Evolutionary conservation across 768 basidiomycete genomes (phyloP).

Genomic region (Porphyrellus cyaneotinctus): DNA sequence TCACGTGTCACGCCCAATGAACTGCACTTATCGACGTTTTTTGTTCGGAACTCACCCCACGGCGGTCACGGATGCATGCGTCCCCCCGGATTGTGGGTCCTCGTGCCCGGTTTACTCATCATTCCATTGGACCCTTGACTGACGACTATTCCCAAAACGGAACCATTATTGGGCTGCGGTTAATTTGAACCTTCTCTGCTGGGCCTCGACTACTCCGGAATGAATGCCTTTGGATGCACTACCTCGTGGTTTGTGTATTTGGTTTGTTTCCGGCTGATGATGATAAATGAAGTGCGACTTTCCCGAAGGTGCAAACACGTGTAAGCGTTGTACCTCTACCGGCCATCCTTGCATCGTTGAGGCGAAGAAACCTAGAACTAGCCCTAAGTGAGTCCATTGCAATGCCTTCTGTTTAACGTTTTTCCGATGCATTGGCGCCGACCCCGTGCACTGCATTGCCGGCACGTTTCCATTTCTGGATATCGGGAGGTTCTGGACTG

Average conservation of each 20-base stretch:
- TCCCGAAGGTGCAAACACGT: constrained; percentile 66
- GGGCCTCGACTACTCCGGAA: constrained; percentile 1
- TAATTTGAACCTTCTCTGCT: constrained; percentile 3
- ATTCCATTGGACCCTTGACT: constrained; percentile 4
- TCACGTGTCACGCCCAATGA: too few relatives aligned
- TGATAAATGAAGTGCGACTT: constrained; percentile 85
- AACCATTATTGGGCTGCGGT: constrained; percentile 6
- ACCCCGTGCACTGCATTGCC: constrained; percentile 24
- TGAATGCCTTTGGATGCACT: neutral
- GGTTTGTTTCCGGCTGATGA: constrained; percentile 8
- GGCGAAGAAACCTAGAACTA: constrained; percentile 71
- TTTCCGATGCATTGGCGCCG: constrained; percentile 1
- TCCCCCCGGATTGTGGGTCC: neutral
- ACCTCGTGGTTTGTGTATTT: constrained; percentile 4
- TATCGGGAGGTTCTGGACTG: constrained; percentile 23
- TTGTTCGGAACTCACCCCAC: too few relatives aligned
- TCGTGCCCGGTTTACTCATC: constrained; percentile 1
- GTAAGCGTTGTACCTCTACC: constrained; percentile 68
- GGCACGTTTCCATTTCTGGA: constrained; percentile 24
- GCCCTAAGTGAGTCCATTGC: constrained; percentile 68
- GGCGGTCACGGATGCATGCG: neutral
- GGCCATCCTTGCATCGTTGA: constrained; percentile 81
- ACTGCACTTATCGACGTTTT: neutral
- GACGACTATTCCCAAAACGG: constrained; percentile 10
- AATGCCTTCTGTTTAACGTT: constrained; percentile 4